These are phyloP conservation scores for Fusarium azukiicola DNA, from an alignment of 2,329 filamentous ascomycete species.

Conservation along the genomic window DNA sequence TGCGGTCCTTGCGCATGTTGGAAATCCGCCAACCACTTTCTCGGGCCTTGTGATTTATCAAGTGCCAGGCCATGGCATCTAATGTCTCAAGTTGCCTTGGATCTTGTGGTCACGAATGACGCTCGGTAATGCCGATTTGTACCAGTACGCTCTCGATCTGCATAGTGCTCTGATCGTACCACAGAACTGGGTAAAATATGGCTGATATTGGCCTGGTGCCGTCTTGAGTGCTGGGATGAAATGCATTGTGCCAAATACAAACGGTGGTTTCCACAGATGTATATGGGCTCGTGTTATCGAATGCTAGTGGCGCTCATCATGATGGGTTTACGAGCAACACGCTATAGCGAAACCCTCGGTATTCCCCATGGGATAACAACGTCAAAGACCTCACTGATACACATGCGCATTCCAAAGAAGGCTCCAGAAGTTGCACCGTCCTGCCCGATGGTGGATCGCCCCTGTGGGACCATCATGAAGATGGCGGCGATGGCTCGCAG, in stretches of 20 bases:
- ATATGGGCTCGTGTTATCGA: neutral
- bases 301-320: neutral
- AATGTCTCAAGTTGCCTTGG: constrained; percentile 10
- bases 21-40: neutral
- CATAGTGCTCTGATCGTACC: neutral
- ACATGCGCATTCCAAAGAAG: constrained; percentile 1
- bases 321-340: neutral
- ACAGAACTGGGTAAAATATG: neutral
- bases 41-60: neutral
- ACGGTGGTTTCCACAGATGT: neutral
- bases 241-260: neutral
- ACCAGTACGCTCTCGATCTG: neutral
- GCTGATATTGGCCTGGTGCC: neutral
- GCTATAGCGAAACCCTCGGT: neutral
- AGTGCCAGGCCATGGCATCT: neutral
- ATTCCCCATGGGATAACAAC: neutral
- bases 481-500: constrained; percentile 30
- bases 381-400: neutral
- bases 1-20: neutral
- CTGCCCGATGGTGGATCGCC: constrained; percentile 37
- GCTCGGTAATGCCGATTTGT: neutral
- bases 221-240: neutral
- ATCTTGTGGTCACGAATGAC: constrained; percentile 10
- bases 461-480: constrained; percentile 32
- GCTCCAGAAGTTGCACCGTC: constrained; percentile 15